Conservation (phyloP, 352 stramenopile species). For the Pseudoperonospora humuli region DNA sequence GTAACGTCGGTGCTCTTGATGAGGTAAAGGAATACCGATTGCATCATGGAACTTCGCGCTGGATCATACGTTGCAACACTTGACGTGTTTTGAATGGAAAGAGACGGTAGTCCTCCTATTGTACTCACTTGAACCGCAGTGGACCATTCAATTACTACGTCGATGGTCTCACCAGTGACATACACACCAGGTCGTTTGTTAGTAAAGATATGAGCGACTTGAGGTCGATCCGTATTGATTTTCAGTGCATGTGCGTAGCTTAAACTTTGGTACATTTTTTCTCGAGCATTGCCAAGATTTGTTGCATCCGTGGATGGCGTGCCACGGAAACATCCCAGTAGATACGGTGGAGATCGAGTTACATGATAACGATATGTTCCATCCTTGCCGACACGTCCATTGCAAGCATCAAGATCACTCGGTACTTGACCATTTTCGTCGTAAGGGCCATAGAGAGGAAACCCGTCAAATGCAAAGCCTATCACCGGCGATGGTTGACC, state of each 20-base stretch:
- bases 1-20: conserved; percentile 13
- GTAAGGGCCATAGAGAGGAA: conserved; percentile 62
- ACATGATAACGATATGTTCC: conserved; percentile 68
- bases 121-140: conserved; percentile 31
- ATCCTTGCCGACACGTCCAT: conserved; percentile 51
- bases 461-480: conserved; percentile 69
- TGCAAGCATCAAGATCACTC: conserved; percentile 56
- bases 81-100: conserved; percentile 34
- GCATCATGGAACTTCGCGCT: conserved; percentile 26
- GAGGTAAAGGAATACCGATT: conserved; percentile 46
- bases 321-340: conserved; percentile 60
- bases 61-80: conserved; percentile 32
- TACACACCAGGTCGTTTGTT: conserved; percentile 53
- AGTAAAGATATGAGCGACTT: conserved; percentile 41
- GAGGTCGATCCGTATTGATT: conserved; percentile 40
- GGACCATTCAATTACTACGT: conserved; percentile 59
- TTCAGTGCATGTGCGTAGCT: conserved; percentile 44
- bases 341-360: conserved; percentile 38
- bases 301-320: conserved; percentile 6
- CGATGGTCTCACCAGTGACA: conserved; percentile 50
- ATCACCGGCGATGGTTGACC: conserved; percentile 45
- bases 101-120: conserved; percentile 21
- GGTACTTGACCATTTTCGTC: conserved; percentile 35
- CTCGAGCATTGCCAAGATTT: conserved; percentile 9
- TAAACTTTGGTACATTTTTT: conserved; percentile 47